Base-by-base conservation (phyloP, 164 flowering plant genomes). In the grape (Vitis vinifera) region DNA sequence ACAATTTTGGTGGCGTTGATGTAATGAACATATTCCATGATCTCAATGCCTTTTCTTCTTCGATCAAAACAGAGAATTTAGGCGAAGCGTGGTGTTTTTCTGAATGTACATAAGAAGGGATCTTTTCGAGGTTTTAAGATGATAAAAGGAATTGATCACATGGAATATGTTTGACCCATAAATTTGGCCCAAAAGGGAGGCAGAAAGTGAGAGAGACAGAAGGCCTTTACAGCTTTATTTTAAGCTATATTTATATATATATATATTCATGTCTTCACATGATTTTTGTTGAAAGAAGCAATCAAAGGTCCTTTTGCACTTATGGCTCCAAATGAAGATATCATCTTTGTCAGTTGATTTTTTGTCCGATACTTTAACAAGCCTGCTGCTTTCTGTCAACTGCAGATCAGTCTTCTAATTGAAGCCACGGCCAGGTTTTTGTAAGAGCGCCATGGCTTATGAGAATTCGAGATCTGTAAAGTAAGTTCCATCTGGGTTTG, bases 391-490 rank as follows among this genome's bases (percentile, higher is more conserved):
- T 64, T 29, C 50, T 61, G 0, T 15, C 44, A 71, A n/a, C 31
- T 16, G 2, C 59, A 76, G 75, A 74, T 51, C 69, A 70, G 53
- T 77, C 69, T 16, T 61, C 2, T 47, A n/a, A 72, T 51, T 59
- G 30, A 31, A 61, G 63, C 57, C 7, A 48, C 13, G 3, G 55
- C 37, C 10, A 8, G 51, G 13, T 13, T 23, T 50, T 51, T 4
- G n/a, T 62, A 51, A 51, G 1, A 30, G 5, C 30, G 10, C 0
- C 65, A 86, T 86, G 90, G 81, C 77, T 62, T 82, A 67, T 71
- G 71, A 30, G 5, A 81, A 76, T 65, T 79, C 90, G 58, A 82
- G 80, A 81, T 82, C 85, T 27, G 84, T 84, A n/a, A 80, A 83
- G 86, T 85, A 2, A 23, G 69, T 55, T 23, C 19, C 19, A 17